Evolutionary conservation across 768 basidiomycete genomes (phyloP).

Genomic region (Suillus spraguei): DNA sequence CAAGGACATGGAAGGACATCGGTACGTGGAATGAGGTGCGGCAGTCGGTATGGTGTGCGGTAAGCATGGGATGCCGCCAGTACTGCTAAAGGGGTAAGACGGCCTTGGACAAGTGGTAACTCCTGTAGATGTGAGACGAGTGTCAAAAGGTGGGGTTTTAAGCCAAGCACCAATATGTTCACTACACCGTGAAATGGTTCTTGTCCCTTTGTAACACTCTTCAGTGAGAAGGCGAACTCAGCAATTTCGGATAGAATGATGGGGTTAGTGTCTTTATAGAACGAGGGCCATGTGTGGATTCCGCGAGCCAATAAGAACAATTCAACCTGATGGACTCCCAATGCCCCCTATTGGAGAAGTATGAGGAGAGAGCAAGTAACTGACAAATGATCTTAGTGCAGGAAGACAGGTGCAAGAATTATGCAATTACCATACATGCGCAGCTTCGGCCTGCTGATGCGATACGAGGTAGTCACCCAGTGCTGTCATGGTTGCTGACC

Average conservation of each 20-base stretch:
- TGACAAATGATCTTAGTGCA: constrained; percentile 34
- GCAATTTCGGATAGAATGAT: constrained; percentile 87
- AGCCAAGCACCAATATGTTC: too few species aligned
- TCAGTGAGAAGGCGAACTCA: constrained; percentile 86
- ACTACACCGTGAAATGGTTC: constrained; percentile 82
- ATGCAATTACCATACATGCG: constrained; percentile 82
- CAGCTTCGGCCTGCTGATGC: constrained; percentile 79
- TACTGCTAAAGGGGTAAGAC: too few species aligned
- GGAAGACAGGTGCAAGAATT: not conserved
- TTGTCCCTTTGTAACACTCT: constrained; percentile 75
- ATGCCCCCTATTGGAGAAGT: constrained; percentile 73
- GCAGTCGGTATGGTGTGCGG: too few species aligned
- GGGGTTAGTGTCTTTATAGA: constrained; percentile 69
- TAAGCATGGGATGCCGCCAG: too few species aligned
- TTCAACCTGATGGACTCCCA: constrained; percentile 66
- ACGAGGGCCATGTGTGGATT: constrained; percentile 55
- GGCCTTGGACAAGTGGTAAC: too few species aligned
- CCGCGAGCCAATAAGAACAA: constrained; percentile 73
- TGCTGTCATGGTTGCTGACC: constrained; percentile 74
- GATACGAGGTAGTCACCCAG: constrained; percentile 79
- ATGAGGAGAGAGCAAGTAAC: constrained; percentile 86
- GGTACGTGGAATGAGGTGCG: too few species aligned
- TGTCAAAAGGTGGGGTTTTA: too few species aligned
- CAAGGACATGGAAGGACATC: too few species aligned
- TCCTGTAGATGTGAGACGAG: too few species aligned